These are phyloP conservation scores for Trichoderma gamsii DNA, from an alignment of 495 filamentous ascomycete genomes.

Conservation along the genomic window DNA sequence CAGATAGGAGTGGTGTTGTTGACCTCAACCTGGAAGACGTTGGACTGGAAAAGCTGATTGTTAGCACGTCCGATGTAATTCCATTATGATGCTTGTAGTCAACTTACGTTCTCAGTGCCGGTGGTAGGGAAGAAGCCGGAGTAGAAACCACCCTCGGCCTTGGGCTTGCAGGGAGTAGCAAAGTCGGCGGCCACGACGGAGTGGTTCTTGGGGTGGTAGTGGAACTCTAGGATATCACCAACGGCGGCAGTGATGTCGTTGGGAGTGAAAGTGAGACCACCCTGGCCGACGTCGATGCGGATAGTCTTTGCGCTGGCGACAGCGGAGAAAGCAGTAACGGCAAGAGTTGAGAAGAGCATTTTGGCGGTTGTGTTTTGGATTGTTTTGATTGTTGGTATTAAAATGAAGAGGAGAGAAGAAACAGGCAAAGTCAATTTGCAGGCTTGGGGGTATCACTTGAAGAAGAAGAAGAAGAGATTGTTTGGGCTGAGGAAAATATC, in stretches of 20 bases:
- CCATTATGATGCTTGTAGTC: neutral
- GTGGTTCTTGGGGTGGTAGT: conserved; percentile 51
- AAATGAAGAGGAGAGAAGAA: neutral
- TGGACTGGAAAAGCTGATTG: neutral
- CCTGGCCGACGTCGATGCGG: conserved; percentile 30
- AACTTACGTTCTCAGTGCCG: conserved; percentile 15
- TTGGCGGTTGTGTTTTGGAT: neutral
- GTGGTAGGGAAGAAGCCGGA: conserved; percentile 31
- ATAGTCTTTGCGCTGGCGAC: conserved; percentile 23
- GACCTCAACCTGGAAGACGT: conserved; percentile 39
- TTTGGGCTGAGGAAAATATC: neutral
- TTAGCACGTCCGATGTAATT: neutral
- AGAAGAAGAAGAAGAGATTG: neutral
- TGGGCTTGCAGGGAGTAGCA: conserved; percentile 44
- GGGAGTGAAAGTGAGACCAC: conserved; percentile 43
- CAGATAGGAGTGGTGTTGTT: conserved; percentile 47
- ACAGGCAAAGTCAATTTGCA: neutral
- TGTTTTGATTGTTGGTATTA: neutral
- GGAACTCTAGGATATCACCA: conserved; percentile 46
- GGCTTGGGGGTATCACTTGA: neutral
- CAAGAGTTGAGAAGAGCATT: conserved; percentile 15
- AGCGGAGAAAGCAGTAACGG: conserved; percentile 17
- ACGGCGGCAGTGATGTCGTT: conserved; percentile 40
- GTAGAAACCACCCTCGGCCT: conserved; percentile 33
- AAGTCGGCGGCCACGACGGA: conserved; percentile 47